Conservation (phyloP, 2,329 filamentous ascomycete genomes). For the Nemania sp. region DNA sequence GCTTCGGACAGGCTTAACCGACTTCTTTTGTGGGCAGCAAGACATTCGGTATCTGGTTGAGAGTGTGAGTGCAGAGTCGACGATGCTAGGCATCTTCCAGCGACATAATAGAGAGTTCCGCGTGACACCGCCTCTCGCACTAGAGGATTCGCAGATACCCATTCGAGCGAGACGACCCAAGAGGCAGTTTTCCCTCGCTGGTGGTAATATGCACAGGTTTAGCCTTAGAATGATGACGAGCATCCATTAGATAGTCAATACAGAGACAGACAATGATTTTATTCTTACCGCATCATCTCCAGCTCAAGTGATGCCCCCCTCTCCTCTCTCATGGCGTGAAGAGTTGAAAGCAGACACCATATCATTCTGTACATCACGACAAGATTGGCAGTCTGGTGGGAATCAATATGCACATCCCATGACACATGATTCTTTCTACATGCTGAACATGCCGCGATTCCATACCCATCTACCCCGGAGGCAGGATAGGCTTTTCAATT, state of each 20-base stretch:
- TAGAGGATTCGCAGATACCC: not conserved
- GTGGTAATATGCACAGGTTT: constrained; percentile 12
- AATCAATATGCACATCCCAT: too few relatives aligned
- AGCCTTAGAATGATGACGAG: constrained; percentile 16
- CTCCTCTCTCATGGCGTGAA: too few relatives aligned
- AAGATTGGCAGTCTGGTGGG: too few relatives aligned
- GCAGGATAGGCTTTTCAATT: too few relatives aligned
- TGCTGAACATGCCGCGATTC: too few relatives aligned
- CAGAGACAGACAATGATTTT: not conserved
- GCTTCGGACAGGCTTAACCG: constrained; percentile 3
- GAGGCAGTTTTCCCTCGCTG: not conserved
- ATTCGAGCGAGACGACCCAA: not conserved
- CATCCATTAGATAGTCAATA: constrained; percentile 16
- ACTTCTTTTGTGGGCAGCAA: constrained; percentile 13
- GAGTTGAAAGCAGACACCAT: too few relatives aligned
- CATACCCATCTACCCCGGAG: too few relatives aligned
- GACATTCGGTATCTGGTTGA: not conserved
- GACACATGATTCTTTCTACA: too few relatives aligned
- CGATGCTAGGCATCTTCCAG: not conserved
- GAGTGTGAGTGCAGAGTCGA: not conserved
- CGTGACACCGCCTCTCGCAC: not conserved
- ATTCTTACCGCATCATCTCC: not conserved
- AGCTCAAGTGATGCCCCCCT: not conserved
- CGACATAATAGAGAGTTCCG: not conserved
- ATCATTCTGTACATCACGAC: too few relatives aligned